Conservation (phyloP, 768 basidiomycete genomes). For the Agrocybe pediades region DNA sequence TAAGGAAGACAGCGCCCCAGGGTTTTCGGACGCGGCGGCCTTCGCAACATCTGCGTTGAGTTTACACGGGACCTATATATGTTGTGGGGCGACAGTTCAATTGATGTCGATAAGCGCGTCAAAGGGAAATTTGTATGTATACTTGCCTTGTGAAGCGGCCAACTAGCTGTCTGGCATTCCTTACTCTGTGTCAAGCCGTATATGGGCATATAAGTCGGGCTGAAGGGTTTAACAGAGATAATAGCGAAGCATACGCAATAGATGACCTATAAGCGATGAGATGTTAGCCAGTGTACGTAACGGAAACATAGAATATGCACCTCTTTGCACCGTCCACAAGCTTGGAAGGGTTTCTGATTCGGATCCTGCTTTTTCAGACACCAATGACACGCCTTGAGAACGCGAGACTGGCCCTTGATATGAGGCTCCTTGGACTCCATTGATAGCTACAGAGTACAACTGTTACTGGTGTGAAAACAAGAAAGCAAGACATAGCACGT, state of each 20-base stretch:
- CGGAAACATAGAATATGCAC: constrained; percentile 8
- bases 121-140: constrained; percentile 6
- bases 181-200: constrained; percentile 20
- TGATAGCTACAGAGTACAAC: too few relatives aligned
- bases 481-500: not conserved
- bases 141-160: constrained; percentile 26
- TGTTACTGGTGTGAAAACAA: not conserved
- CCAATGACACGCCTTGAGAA: constrained; percentile 29
- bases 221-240: constrained; percentile 3
- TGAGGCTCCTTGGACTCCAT: constrained; percentile 13
- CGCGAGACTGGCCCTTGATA: constrained; percentile 29
- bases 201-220: constrained; percentile 9
- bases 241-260: constrained; percentile 22
- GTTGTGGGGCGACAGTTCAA: constrained; percentile 6
- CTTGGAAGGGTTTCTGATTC: constrained; percentile 23
- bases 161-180: constrained; percentile 27
- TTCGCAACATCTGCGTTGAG: constrained; percentile 18
- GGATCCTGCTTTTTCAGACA: constrained; percentile 27
- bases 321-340: constrained; percentile 29
- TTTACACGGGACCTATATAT: constrained; percentile 23
- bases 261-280: constrained; percentile 19
- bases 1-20: constrained; percentile 15
- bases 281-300: not conserved
- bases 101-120: constrained; percentile 2
- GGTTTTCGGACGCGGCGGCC: constrained; percentile 13